phyloP scores from a whole-genome alignment of 2,329 filamentous ascomycete genomes.

The Diplocarpon mali region DNA sequence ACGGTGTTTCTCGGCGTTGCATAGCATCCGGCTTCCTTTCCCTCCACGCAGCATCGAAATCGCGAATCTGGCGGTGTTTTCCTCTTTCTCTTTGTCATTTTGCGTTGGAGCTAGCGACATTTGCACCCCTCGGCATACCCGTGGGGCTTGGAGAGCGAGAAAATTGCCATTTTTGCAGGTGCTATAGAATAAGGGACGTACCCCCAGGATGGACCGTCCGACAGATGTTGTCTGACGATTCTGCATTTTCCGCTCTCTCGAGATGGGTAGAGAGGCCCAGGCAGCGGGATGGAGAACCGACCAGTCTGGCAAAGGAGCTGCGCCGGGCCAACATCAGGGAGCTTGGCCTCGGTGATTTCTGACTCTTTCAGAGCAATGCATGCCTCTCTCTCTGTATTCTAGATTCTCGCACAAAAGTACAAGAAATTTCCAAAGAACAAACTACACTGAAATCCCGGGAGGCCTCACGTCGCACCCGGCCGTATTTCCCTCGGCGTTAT shows the following conservation, averaged over 20 bases:
- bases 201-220: not conserved
- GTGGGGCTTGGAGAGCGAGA: not conserved
- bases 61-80: conserved; percentile 7
- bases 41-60: conserved; percentile 11
- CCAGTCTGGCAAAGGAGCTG: no score
- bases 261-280: no score
- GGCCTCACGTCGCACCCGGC: no score
- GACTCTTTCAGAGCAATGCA: not conserved
- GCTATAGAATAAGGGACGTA: not conserved
- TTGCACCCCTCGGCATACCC: no score
- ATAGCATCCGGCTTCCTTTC: conserved; percentile 12
- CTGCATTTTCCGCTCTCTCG: no score
- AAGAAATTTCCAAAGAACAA: not conserved
- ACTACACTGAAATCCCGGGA: no score
- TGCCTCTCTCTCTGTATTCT: conserved; percentile 5
- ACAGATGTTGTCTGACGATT: no score
- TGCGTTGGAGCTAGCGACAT: no score
- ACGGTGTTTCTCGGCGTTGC: conserved; percentile 13
- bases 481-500: no score
- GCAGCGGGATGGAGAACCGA: no score
- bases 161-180: not conserved
- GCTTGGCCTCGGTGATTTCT: no score
- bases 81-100: not conserved
- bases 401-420: not conserved
- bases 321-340: no score